Percentiles rank a stretch among this genome's conserved stretches.
These are phyloP conservation scores for Rhizopogon rudus DNA, from an alignment of 768 basidiomycete species.

Conservation along the genomic window DNA sequence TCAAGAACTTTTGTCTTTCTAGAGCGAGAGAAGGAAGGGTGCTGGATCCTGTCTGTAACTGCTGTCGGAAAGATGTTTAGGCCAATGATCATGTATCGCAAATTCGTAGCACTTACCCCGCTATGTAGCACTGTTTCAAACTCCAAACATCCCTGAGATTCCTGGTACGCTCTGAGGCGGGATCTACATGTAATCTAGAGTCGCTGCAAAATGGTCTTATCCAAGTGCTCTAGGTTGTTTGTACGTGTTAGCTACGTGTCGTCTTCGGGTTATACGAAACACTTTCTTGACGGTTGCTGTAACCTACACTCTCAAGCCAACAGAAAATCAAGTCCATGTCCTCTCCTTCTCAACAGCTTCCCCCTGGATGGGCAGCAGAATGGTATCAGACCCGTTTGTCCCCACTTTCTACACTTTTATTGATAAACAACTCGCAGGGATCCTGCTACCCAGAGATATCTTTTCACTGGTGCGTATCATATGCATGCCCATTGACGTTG, in stretches of 20 bases:
- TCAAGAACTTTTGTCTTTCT: too few relatives aligned
- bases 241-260: constrained; percentile 18
- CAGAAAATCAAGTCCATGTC: constrained; percentile 29
- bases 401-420: neutral
- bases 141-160: too few relatives aligned
- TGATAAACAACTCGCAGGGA: constrained; percentile 55
- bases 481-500: constrained; percentile 5
- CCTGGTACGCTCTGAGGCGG: too few relatives aligned
- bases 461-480: constrained; percentile 75
- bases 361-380: constrained; percentile 90
- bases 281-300: neutral
- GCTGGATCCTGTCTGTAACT: too few relatives aligned
- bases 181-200: too few relatives aligned
- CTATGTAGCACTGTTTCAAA: too few relatives aligned
- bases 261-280: neutral
- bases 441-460: constrained; percentile 68
- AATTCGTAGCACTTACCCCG: too few relatives aligned
- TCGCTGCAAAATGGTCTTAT: too few relatives aligned
- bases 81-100: too few relatives aligned
- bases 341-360: constrained; percentile 60
- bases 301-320: neutral
- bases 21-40: too few relatives aligned
- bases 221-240: too few relatives aligned
- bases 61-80: too few relatives aligned
- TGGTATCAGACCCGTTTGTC: constrained; percentile 50